Evolutionary conservation across 2,329 filamentous ascomycete genomes (phyloP).

Genomic region (Fusarium chaquense): DNA sequence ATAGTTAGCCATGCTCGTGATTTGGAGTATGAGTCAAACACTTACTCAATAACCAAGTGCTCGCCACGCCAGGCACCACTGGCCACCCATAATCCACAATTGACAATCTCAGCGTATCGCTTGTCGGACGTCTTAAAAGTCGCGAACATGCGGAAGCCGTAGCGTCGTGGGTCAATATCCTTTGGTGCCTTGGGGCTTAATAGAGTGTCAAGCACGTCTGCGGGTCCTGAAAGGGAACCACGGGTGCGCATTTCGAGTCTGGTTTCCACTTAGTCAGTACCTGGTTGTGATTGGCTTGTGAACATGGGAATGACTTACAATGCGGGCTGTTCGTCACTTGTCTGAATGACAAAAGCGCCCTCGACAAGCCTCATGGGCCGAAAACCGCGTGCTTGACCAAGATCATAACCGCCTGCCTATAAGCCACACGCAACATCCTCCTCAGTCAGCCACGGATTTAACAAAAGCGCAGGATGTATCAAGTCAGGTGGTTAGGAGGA

Average conservation of each 20-base stretch:
- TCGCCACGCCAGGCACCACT: slow-evolving; percentile 61
- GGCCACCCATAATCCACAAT: slow-evolving; percentile 63
- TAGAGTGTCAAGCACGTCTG: slow-evolving; percentile 57
- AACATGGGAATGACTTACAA: slow-evolving; percentile 49
- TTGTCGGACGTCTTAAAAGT: slow-evolving; percentile 64
- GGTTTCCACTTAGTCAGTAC: slow-evolving; percentile 2
- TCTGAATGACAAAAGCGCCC: slow-evolving; percentile 63
- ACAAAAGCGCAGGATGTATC: slow-evolving; percentile 17
- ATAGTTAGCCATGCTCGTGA: slow-evolving; percentile 22
- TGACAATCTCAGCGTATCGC: slow-evolving; percentile 62
- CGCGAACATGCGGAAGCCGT: slow-evolving; percentile 63
- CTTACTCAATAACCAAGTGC: slow-evolving; percentile 62
- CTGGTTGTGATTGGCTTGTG: background rate
- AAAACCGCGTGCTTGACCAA: slow-evolving; percentile 57
- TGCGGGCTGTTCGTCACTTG: slow-evolving; percentile 60
- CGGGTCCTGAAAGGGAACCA: slow-evolving; percentile 61
- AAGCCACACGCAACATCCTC: slow-evolving; percentile 31
- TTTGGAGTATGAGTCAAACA: slow-evolving; percentile 22
- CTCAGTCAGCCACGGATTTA: slow-evolving; percentile 40
- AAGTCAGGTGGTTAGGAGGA: background rate
- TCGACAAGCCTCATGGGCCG: slow-evolving; percentile 59
- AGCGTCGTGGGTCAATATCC: slow-evolving; percentile 57
- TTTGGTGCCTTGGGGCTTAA: slow-evolving; percentile 54
- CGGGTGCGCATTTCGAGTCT: slow-evolving; percentile 61
- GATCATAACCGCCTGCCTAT: slow-evolving; percentile 58